Base-by-base conservation (phyloP, 106 monocot species). In the Phalaenopsis equestris region DNA sequence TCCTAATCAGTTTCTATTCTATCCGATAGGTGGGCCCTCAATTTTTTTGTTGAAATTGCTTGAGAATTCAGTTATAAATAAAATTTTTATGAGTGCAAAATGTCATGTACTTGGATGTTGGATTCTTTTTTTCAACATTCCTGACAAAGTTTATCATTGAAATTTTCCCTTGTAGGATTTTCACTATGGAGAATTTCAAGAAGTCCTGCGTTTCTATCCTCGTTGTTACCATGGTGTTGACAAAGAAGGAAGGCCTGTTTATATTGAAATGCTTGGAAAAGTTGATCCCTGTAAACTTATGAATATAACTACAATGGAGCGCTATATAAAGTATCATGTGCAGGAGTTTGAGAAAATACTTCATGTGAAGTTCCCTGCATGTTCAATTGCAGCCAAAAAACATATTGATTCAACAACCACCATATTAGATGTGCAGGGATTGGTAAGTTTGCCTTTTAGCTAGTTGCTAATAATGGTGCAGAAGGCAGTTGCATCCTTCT, bases 311-410 rank as follows among this genome's bases (percentile, higher is more conserved):
- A 86, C 91, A 41, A 36, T 88, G 12, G 88, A 91, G 7, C 86
- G 91, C 41, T 91, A 88, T 39, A 79, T 91, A 23, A 91, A 82
- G 75, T 88, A 88, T 79, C 90, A 91, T 77, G 91, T 91, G 18
- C 88, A 85, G 45, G 91, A 91, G 79, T 91, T 91, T 81, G 91
- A 91, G 56, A 86, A 73, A 43, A 74, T 88, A 19, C 56, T 91
- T 37, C 42, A 75, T 55, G 86, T 86, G 76, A 91, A 86, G 58
- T 91, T 86, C 73, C 91, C 88, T 76, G 91, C 91, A 11, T 91
- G 91, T 75, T 88, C 91, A 39, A 79, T 91, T 85, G 91, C 91
- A 21, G 80, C 86, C 49, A 88, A 83, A 77, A 83, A 80, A 45
- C 88, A 85, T 67, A 91, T 91, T 67, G 82, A 72, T 81, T 85